These are phyloP conservation scores for Teunomyces kruisii DNA, from an alignment of 805 yeast species.

Conservation along the genomic window DNA sequence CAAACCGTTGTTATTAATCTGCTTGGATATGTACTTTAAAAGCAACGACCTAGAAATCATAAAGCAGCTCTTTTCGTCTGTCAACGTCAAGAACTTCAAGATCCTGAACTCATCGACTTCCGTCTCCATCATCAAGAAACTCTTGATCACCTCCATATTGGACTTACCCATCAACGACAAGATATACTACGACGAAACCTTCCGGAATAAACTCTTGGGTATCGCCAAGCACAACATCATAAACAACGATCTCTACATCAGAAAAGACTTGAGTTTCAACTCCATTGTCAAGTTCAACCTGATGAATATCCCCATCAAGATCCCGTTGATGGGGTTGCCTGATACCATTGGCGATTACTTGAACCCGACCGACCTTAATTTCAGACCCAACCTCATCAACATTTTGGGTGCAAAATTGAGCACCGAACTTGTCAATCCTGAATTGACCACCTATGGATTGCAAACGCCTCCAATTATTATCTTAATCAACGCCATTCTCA, in stretches of 20 bases:
- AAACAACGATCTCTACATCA: conserved; percentile 36
- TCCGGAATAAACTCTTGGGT: conserved; percentile 37
- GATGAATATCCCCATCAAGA: conserved; percentile 45
- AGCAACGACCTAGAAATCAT: conserved; percentile 19
- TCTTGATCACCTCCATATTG: conserved; percentile 41
- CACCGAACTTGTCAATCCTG: conserved; percentile 38
- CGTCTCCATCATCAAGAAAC: conserved; percentile 33
- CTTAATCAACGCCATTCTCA: conserved; percentile 35
- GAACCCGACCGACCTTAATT: conserved; percentile 45
- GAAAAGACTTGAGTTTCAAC: conserved; percentile 45
- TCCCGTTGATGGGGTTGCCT: conserved; percentile 42
- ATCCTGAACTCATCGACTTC: conserved; percentile 13
- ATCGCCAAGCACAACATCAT: conserved; percentile 19
- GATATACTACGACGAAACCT: conserved; percentile 37
- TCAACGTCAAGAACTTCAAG: conserved; percentile 32
- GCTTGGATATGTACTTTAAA: conserved; percentile 49
- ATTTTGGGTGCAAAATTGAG: conserved; percentile 35
- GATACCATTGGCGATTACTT: conserved; percentile 45
- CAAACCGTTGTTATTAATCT: conserved; percentile 55
- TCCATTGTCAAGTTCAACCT: conserved; percentile 35
- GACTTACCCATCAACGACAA: conserved; percentile 44
- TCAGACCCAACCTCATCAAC: conserved; percentile 37
- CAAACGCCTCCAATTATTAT: conserved; percentile 49
- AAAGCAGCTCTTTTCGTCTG: conserved; percentile 27
- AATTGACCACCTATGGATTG: conserved; percentile 52